A percentile compares a stretch with the other conserved stretches of the same genome.
Conservation (phyloP, 2,329 filamentous ascomycete genomes). For the Aspergillus sp. region DNA sequence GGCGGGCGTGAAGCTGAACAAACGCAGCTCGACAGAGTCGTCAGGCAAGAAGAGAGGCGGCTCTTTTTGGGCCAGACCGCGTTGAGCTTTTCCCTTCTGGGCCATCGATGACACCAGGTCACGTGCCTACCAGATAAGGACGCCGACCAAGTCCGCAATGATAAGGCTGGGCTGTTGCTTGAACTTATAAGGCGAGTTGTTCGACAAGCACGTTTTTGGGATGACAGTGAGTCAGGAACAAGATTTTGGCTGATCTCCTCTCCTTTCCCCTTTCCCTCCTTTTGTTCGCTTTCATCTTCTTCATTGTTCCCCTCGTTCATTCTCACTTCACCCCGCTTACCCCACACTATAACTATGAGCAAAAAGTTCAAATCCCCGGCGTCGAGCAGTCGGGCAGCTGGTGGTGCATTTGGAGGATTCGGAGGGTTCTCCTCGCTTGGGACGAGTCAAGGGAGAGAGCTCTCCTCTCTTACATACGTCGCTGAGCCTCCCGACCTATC, state of each 20-base stretch:
- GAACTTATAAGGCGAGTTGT: neutral
- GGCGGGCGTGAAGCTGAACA: constrained; percentile 25
- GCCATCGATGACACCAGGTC: constrained; percentile 38
- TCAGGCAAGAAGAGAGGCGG: constrained; percentile 4
- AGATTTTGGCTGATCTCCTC: constrained; percentile 7
- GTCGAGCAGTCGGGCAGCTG: constrained; percentile 64
- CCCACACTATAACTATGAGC: constrained; percentile 60
- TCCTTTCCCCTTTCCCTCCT: neutral
- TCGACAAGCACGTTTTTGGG: constrained; percentile 6
- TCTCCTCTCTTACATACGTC: constrained; percentile 80
- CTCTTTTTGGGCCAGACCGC: constrained; percentile 24
- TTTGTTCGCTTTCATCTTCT: neutral
- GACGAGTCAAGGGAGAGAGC: constrained; percentile 47
- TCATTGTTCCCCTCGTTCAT: constrained; percentile 14
- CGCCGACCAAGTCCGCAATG: constrained; percentile 24
- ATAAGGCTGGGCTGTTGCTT: constrained; percentile 1
- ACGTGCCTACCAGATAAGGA: constrained; percentile 40
- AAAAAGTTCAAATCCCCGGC: constrained; percentile 68
- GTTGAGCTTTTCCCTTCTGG: constrained; percentile 36
- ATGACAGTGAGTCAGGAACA: constrained; percentile 13
- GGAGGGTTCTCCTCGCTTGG: constrained; percentile 44
- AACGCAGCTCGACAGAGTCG: constrained; percentile 15
- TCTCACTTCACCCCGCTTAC: constrained; percentile 29
- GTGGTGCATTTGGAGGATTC: constrained; percentile 54
- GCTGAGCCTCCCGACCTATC: constrained; percentile 82